Percentiles rank a stretch among this genome's conserved stretches.
phyloP scores from a whole-genome alignment of 176 grass and related monocot genomes.

The Sorghum bicolor region DNA sequence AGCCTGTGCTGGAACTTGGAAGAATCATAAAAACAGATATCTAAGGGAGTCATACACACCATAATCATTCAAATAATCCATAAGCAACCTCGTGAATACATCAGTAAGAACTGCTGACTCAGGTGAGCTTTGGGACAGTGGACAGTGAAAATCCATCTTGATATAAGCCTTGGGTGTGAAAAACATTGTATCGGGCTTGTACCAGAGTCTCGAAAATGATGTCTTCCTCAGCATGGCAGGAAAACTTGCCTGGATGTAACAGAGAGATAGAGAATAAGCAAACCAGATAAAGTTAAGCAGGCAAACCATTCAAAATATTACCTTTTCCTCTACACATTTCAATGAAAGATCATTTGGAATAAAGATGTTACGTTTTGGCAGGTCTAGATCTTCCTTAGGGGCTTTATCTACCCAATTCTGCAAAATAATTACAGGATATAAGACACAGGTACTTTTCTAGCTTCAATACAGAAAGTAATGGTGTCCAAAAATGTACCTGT shows the following conservation, averaged over 20 bases:
- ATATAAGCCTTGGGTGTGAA: conserved; percentile 79
- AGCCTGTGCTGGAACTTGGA: not conserved
- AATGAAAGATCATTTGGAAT: conserved; percentile 78
- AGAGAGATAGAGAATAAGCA: conserved; percentile 8
- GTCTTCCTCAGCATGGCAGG: conserved; percentile 80
- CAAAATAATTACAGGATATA: conserved; percentile 20
- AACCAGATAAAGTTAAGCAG: conserved; percentile 20
- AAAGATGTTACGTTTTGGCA: conserved; percentile 90
- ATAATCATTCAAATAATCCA: conserved; percentile 98
- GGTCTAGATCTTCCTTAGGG: conserved; percentile 67
- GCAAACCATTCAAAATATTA: conserved; percentile 9
- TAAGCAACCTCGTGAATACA: conserved; percentile 81
- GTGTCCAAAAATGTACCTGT: conserved; percentile 46
- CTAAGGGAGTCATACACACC: conserved; percentile 43
- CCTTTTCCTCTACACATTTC: conserved; percentile 72
- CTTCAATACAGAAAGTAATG: conserved; percentile 7
- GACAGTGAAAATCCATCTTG: conserved; percentile 90
- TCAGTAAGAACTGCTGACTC: conserved; percentile 80
- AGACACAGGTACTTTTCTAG: conserved; percentile 2
- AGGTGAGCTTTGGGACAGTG: conserved; percentile 64
- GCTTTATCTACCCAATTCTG: conserved; percentile 85
- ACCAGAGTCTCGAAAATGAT: conserved; percentile 85
- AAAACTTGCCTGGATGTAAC: conserved; percentile 54
- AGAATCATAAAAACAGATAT: not conserved
- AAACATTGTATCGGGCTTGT: conserved; percentile 84